These are phyloP conservation scores for Cylindrotheca closterium DNA, from an alignment of 108 stramenopile species.

Conservation along the genomic window DNA sequence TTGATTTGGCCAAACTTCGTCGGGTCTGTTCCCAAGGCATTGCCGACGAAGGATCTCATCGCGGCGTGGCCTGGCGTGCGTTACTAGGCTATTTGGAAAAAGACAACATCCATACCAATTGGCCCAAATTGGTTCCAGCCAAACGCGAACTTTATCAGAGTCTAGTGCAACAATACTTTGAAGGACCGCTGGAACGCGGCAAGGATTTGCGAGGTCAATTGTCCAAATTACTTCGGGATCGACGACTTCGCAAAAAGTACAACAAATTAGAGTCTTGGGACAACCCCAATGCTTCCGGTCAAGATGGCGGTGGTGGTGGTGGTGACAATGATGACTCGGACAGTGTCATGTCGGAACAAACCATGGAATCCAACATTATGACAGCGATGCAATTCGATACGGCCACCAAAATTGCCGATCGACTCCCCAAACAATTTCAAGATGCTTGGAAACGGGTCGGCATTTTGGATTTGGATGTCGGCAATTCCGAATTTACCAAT, in stretches of 20 bases:
- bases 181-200: slow-evolving; percentile 43
- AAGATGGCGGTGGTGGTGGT: neutral
- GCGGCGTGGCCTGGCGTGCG: slow-evolving; percentile 74
- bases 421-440: slow-evolving; percentile 24
- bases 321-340: slow-evolving; percentile 12
- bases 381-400: neutral
- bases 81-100: slow-evolving; percentile 69
- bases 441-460: slow-evolving; percentile 43
- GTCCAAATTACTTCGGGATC: slow-evolving; percentile 8
- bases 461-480: slow-evolving; percentile 11
- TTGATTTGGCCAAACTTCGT: slow-evolving; percentile 58
- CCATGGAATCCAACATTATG: neutral
- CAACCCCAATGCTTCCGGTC: slow-evolving; percentile 1
- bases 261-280: slow-evolving; percentile 3
- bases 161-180: slow-evolving; percentile 61
- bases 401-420: slow-evolving; percentile 16
- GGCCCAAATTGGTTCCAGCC: slow-evolving; percentile 43
- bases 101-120: slow-evolving; percentile 34
- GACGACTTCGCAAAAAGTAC: slow-evolving; percentile 6
- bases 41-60: slow-evolving; percentile 62
- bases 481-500: neutral
- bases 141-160: slow-evolving; percentile 57
- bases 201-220: slow-evolving; percentile 23
- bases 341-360: slow-evolving; percentile 6
- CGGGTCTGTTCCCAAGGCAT: slow-evolving; percentile 52